Evolutionary conservation across 805 yeast species (phyloP).

Genomic region (Yarrowia phangngaensis): DNA sequence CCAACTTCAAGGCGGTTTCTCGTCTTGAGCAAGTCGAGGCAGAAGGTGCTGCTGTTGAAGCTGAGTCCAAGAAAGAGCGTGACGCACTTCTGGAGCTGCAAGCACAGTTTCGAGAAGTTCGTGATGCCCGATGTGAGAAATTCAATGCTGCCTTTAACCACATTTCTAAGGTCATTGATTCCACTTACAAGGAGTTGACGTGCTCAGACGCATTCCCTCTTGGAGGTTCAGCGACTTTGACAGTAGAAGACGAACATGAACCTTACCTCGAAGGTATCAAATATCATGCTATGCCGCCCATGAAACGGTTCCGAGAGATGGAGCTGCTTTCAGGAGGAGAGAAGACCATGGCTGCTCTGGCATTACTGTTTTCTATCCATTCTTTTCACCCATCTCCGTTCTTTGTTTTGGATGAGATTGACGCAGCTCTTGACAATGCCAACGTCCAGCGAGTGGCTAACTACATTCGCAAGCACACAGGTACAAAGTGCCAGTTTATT

Average conservation of each 20-base stretch:
- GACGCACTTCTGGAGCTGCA: conserved; percentile 40
- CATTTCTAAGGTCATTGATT: conserved; percentile 66
- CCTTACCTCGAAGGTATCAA: conserved; percentile 80
- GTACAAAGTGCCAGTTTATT: conserved; percentile 70
- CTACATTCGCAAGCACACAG: conserved; percentile 70
- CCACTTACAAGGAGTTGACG: conserved; percentile 81
- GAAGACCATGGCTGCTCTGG: conserved; percentile 92
- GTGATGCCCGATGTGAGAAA: conserved; percentile 52
- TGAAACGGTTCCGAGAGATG: conserved; percentile 89
- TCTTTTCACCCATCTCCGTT: conserved; percentile 91
- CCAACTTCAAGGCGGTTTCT: conserved; percentile 78
- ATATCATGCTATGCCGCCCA: conserved; percentile 94
- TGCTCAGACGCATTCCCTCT: conserved; percentile 63
- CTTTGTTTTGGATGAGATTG: conserved; percentile 95
- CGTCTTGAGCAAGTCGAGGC: conserved; percentile 65
- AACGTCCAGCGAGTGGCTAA: conserved; percentile 85
- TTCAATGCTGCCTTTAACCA: conserved; percentile 76
- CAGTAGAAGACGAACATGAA: conserved; percentile 83
- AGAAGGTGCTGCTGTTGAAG: conserved; percentile 57
- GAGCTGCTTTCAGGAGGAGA: conserved; percentile 94
- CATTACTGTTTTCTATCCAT: conserved; percentile 85
- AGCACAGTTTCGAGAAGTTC: conserved; percentile 57
- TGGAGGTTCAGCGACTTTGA: conserved; percentile 91
- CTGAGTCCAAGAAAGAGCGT: conserved; percentile 60
- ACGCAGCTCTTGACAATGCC: conserved; percentile 90